Conservation (phyloP, 345 rosid species). For the Conringia planisiliqua region DNA sequence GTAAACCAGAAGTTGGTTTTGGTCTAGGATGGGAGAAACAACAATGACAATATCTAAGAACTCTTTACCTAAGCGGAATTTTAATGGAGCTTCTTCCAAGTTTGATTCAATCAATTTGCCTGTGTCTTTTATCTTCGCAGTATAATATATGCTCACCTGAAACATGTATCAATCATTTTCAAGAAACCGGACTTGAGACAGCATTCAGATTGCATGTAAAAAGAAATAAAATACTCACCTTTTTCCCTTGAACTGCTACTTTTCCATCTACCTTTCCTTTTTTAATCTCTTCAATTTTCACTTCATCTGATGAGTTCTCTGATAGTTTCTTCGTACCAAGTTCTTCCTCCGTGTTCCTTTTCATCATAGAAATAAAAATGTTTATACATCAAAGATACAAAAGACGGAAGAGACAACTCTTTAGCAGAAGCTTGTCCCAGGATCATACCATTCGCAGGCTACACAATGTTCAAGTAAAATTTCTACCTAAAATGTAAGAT, state of each 20-base stretch:
- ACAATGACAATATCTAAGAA: not conserved
- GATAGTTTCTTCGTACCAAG: conserved; percentile 21
- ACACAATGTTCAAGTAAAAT: not conserved
- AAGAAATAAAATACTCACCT: conserved; percentile 33
- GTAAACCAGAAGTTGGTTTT: not conserved
- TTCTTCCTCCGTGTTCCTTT: conserved; percentile 18
- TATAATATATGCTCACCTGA: conserved; percentile 50
- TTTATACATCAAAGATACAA: not conserved
- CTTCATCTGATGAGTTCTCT: conserved; percentile 35
- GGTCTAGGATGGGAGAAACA: not conserved
- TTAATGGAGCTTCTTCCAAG: conserved; percentile 35
- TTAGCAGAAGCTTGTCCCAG: not conserved
- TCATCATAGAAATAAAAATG: conserved; percentile 9
- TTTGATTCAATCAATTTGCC: conserved; percentile 50
- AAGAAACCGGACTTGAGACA: not conserved
- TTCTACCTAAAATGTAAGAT: not conserved
- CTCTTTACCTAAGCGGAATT: conserved; percentile 49
- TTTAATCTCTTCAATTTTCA: conserved; percentile 41
- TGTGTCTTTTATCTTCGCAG: conserved; percentile 46
- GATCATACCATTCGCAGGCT: not conserved
- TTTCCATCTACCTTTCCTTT: conserved; percentile 40
- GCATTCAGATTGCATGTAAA: not conserved
- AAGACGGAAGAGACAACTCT: not conserved
- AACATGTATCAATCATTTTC: not conserved
- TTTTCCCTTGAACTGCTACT: conserved; percentile 50